Conservation (phyloP, 768 basidiomycete species). For the Tylopilus plumbeoviolaceoides region DNA sequence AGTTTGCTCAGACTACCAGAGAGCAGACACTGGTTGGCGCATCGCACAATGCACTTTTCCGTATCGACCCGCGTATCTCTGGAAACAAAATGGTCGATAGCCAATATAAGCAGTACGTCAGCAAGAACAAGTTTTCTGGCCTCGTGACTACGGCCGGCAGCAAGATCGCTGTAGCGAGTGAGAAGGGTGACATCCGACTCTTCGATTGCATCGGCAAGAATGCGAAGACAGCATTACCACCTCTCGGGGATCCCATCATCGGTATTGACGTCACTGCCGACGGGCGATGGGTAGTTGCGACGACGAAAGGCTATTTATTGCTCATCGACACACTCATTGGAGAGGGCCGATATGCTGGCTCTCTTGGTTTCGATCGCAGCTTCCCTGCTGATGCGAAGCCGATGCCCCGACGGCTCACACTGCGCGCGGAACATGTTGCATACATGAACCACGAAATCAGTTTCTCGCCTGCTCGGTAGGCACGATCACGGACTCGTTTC, state of each 20-base stretch:
- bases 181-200: constrained; percentile 94
- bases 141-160: constrained; percentile 85
- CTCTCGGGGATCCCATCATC: constrained; percentile 90
- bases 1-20: constrained; percentile 89
- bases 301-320: constrained; percentile 89
- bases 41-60: constrained; percentile 94
- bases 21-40: constrained; percentile 92
- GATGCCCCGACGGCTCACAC: constrained; percentile 79
- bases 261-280: constrained; percentile 93
- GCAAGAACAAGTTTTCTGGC: constrained; percentile 94
- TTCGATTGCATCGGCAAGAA: constrained; percentile 98
- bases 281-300: constrained; percentile 94
- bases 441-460: constrained; percentile 87
- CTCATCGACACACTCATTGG: constrained; percentile 95
- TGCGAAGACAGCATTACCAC: constrained; percentile 95
- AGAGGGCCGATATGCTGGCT: constrained; percentile 79
- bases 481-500: background rate
- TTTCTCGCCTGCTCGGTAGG: constrained; percentile 91
- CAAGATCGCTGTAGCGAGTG: constrained; percentile 88
- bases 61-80: constrained; percentile 91
- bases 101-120: constrained; percentile 93
- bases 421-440: constrained; percentile 88
- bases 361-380: constrained; percentile 86
- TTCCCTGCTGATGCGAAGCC: constrained; percentile 96
- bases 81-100: constrained; percentile 92